Evolutionary conservation across 768 basidiomycete species (phyloP).

Genomic region (Leccinum subtestaceum): DNA sequence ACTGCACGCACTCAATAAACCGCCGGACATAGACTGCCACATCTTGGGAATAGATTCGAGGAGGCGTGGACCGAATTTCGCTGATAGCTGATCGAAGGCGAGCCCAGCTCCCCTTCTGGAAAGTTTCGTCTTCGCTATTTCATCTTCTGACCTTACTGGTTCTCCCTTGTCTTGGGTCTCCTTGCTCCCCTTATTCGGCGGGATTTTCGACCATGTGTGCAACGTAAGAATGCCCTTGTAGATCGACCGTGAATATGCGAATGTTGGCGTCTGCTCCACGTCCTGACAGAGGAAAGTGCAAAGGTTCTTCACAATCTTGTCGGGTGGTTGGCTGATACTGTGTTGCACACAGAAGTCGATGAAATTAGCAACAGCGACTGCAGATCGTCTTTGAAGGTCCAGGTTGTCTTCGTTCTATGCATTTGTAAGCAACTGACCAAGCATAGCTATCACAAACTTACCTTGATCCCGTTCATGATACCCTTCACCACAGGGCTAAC

Average conservation of each 20-base stretch:
- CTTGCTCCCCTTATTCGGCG: slow-evolving; percentile 33
- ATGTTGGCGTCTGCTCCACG: slow-evolving; percentile 84
- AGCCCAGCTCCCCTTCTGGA: slow-evolving; percentile 83
- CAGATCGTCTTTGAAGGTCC: slow-evolving; percentile 86
- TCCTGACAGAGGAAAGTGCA: slow-evolving; percentile 97
- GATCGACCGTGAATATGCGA: slow-evolving; percentile 60
- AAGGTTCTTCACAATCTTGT: slow-evolving; percentile 96
- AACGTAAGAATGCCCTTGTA: slow-evolving; percentile 79
- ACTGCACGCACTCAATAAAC: slow-evolving; percentile 64
- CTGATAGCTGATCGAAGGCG: slow-evolving; percentile 77
- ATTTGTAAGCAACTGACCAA: slow-evolving; percentile 6
- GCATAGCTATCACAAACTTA: slow-evolving; percentile 31
- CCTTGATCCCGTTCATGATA: slow-evolving; percentile 97
- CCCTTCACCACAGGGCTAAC: slow-evolving; percentile 95
- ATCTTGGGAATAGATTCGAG: slow-evolving; percentile 85
- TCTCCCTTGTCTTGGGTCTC: slow-evolving; percentile 45
- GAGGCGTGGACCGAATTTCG: slow-evolving; percentile 68
- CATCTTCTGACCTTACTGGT: slow-evolving; percentile 44
- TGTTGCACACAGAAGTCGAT: slow-evolving; percentile 78
- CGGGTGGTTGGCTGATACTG: slow-evolving; percentile 78
- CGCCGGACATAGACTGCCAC: slow-evolving; percentile 90
- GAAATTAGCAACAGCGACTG: slow-evolving; percentile 82
- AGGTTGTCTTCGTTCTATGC: slow-evolving; percentile 80
- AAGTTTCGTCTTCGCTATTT: slow-evolving; percentile 61
- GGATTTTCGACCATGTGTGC: slow-evolving; percentile 41